phyloP scores from a whole-genome alignment of 2,329 filamentous ascomycete genomes.

The Cytospora leucostoma region DNA sequence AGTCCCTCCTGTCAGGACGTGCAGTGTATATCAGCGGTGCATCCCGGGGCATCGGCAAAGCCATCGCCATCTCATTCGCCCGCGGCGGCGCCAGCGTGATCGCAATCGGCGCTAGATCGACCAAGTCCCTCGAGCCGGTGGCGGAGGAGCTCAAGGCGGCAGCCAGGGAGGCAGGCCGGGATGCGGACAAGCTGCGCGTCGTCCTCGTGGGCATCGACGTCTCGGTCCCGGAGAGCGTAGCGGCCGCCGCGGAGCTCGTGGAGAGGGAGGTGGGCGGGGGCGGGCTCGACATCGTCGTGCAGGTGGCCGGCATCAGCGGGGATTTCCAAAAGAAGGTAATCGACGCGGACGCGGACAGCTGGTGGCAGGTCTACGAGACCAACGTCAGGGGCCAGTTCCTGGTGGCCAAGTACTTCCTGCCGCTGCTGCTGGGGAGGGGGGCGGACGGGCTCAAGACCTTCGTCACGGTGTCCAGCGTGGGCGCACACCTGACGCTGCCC shows the following conservation, averaged over 20 bases:
- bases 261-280: not conserved
- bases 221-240: slow-evolving; percentile 1
- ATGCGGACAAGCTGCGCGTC: not conserved
- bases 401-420: slow-evolving; percentile 47
- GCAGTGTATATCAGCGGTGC: slow-evolving; percentile 16
- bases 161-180: slow-evolving; percentile 3
- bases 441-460: slow-evolving; percentile 39
- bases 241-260: not conserved
- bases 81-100: slow-evolving; percentile 13
- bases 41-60: slow-evolving; percentile 13
- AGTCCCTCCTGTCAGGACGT: slow-evolving; percentile 3
- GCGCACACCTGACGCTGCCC: slow-evolving; percentile 35
- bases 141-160: slow-evolving; percentile 7
- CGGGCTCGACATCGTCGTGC: slow-evolving; percentile 9
- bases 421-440: slow-evolving; percentile 37
- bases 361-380: slow-evolving; percentile 47
- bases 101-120: slow-evolving; percentile 7
- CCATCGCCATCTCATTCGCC: slow-evolving; percentile 17
- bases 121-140: slow-evolving; percentile 1
- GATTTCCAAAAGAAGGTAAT: slow-evolving; percentile 23
- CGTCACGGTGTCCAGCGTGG: slow-evolving; percentile 46
- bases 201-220: slow-evolving; percentile 2
- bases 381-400: slow-evolving; percentile 53
- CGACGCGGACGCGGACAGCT: slow-evolving; percentile 37
- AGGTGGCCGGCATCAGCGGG: slow-evolving; percentile 4